phyloP scores from a whole-genome alignment of 352 stramenopile genomes.

The Pythium apleroticum region DNA sequence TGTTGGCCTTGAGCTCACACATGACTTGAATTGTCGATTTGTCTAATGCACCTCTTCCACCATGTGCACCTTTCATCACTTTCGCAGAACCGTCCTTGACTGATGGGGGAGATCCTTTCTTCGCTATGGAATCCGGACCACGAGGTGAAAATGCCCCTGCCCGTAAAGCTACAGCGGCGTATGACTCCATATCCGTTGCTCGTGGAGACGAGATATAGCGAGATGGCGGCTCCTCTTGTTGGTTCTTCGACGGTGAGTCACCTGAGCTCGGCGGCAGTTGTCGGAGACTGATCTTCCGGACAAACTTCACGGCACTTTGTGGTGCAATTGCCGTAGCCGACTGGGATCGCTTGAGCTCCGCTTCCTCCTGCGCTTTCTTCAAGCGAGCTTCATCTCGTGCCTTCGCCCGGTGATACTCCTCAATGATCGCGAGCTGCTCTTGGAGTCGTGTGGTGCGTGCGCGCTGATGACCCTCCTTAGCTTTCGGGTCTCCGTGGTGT shows the following conservation, averaged over 20 bases:
- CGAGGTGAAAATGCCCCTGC: neutral
- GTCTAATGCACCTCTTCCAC: slow-evolving; percentile 5
- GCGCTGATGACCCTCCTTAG: slow-evolving; percentile 11
- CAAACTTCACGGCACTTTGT: neutral
- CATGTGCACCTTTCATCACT: neutral
- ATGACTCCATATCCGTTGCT: slow-evolving; percentile 8
- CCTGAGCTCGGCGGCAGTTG: slow-evolving; percentile 8
- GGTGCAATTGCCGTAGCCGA: neutral
- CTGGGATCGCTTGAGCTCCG: neutral
- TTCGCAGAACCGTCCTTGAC: neutral
- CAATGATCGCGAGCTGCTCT: slow-evolving; percentile 28
- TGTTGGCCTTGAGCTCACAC: slow-evolving; percentile 49
- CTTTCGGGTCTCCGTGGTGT: slow-evolving; percentile 11
- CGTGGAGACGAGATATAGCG: neutral
- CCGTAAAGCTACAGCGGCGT: neutral
- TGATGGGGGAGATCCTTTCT: neutral
- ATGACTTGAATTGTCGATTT: slow-evolving; percentile 36
- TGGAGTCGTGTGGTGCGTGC: slow-evolving; percentile 18
- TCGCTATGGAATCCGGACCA: neutral
- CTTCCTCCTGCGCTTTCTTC: slow-evolving; percentile 7
- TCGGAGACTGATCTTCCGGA: slow-evolving; percentile 23
- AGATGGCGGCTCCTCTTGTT: slow-evolving; percentile 7
- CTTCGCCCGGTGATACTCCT: slow-evolving; percentile 19
- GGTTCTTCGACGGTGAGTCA: slow-evolving; percentile 14
- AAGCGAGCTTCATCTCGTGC: slow-evolving; percentile 3